Evolutionary conservation across 202 grass and related monocot genomes (phyloP), one percentile per base, ranked within the genome.

Genomic region (Setaria viridis): DNA sequence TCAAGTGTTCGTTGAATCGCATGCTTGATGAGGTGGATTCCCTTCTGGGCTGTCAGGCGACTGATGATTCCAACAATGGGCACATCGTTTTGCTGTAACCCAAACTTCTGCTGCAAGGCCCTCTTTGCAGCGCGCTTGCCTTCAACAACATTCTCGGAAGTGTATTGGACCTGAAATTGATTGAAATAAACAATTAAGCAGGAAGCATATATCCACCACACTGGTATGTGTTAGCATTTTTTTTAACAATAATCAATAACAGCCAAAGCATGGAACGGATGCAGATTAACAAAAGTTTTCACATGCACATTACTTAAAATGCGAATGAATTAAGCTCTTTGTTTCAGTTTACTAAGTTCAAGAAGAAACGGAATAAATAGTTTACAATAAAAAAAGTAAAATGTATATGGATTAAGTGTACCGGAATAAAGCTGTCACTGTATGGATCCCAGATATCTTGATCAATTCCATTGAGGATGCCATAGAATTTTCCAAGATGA

Each of bases 11-110:
- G 79, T 11, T 29, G 34, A 84, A 98, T 89, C 25, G 90, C 91
- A 33, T 98, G 96, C 60, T 95, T 98, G 62, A 98, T 95, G 55
- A 98, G 96, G 79, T 98, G 91, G 71, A 95, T 94, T 86, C 96
- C 95, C 81, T 98, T 98, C 80, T 98, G 93, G 16, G 92, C 90
- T 64, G 96, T 98, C 64, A 98, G 85, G 32, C 90, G 96, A 67
- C 60, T 90, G 67, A 98, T 84, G 41, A 94, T 94, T 77, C 96
- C 96, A 3, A 98, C 86, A 56, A 95, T 34, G 47, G 96, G 96
- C 51, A 87, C 82, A 84, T 98, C 93, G 48, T n/a, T 91, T 86
- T 75, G 92, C 25, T 87, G 86, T 39, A 98, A 68, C 64, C 95
- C 95, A 71, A 98, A 69, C 79, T 84, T 98, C 90, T 94, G 89